phyloP scores from a whole-genome alignment of 768 basidiomycete species.

The Heimioporus sp. region DNA sequence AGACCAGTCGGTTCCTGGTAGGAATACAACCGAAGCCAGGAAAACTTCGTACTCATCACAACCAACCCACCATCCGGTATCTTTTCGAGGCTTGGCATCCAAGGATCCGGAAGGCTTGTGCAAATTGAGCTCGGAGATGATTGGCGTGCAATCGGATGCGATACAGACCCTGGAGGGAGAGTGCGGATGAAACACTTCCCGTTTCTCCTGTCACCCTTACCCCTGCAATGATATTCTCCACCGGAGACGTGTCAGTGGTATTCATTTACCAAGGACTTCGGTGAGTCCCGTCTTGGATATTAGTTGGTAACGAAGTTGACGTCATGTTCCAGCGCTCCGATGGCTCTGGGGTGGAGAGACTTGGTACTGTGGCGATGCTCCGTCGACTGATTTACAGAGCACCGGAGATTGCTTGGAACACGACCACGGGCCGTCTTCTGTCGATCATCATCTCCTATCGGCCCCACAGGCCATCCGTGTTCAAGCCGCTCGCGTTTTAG shows the following conservation, averaged over 20 bases:
- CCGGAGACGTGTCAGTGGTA: slow-evolving; percentile 80
- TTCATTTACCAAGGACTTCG: slow-evolving; percentile 76
- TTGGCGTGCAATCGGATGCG: slow-evolving; percentile 72
- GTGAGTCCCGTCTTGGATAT: slow-evolving; percentile 40
- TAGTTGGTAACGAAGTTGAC: not conserved
- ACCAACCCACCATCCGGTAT: slow-evolving; percentile 50
- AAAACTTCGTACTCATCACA: slow-evolving; percentile 21
- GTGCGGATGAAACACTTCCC: slow-evolving; percentile 32
- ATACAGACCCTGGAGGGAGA: slow-evolving; percentile 26
- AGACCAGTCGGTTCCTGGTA: slow-evolving; percentile 39
- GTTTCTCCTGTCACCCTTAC: slow-evolving; percentile 37
- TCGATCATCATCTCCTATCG: slow-evolving; percentile 63
- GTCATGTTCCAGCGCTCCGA: slow-evolving; percentile 62
- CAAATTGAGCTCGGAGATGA: slow-evolving; percentile 88
- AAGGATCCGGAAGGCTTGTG: slow-evolving; percentile 86
- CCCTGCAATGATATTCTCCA: slow-evolving; percentile 45
- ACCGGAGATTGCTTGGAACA: slow-evolving; percentile 81
- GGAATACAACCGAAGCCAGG: slow-evolving; percentile 14
- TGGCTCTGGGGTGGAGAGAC: slow-evolving; percentile 89
- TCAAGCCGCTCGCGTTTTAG: slow-evolving; percentile 85
- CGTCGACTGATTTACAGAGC: slow-evolving; percentile 83
- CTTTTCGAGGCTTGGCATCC: slow-evolving; percentile 86
- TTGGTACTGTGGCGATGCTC: slow-evolving; percentile 74
- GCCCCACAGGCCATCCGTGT: slow-evolving; percentile 80
- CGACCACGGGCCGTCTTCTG: slow-evolving; percentile 77